Percentiles rank a stretch among this genome's conserved stretches.
Evolutionary conservation across 305 asterid genomes (phyloP).

Genomic region (Fraxinus dipetala): DNA sequence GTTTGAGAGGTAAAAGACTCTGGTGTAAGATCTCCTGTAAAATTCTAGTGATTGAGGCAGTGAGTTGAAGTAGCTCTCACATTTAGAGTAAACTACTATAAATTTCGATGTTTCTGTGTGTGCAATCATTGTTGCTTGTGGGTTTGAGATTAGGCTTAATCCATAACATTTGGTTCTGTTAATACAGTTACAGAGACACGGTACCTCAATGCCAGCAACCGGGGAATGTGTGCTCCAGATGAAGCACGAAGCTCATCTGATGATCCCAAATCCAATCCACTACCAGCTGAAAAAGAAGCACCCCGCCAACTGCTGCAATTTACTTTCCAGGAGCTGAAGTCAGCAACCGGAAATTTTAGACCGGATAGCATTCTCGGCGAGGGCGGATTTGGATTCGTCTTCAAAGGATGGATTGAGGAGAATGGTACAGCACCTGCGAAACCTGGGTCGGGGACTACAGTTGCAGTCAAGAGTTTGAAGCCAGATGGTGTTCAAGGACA

Average conservation of each 20-base stretch:
- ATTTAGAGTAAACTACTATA: neutral
- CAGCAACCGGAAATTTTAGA: slow-evolving; percentile 89
- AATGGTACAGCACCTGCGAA: slow-evolving; percentile 79
- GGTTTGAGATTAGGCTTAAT: neutral
- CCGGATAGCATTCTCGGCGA: slow-evolving; percentile 96
- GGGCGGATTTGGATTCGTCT: slow-evolving; percentile 92
- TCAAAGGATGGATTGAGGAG: slow-evolving; percentile 96
- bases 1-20: neutral
- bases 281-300: slow-evolving; percentile 33
- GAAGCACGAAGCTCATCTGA: slow-evolving; percentile 57
- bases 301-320: slow-evolving; percentile 67
- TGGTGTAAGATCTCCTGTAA: neutral
- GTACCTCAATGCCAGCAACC: slow-evolving; percentile 72
- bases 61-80: neutral
- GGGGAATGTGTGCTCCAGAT: slow-evolving; percentile 76
- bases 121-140: neutral
- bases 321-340: slow-evolving; percentile 71
- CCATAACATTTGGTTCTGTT: slow-evolving; percentile 12
- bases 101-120: neutral
- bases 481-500: slow-evolving; percentile 95
- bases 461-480: slow-evolving; percentile 92
- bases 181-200: slow-evolving; percentile 73
- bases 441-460: slow-evolving; percentile 83
- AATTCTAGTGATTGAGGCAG: neutral
- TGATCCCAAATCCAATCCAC: slow-evolving; percentile 38